Conservation (phyloP, 768 basidiomycete genomes). For the Xanthoconium purpureum region DNA sequence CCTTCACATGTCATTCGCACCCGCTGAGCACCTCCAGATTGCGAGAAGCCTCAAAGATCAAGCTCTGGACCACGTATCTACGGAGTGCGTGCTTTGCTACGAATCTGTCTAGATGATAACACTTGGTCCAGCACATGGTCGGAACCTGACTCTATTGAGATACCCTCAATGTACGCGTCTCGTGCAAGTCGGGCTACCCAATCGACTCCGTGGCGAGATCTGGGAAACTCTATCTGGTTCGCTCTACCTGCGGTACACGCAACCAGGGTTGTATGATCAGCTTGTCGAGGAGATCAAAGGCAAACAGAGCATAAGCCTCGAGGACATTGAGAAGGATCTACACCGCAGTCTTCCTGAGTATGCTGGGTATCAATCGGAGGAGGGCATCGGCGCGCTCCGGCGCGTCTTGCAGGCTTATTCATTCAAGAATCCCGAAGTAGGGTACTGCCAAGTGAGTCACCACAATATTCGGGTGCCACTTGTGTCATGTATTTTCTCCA, state of each 20-base stretch:
- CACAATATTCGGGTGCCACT: not conserved
- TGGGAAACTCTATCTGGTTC: conserved; percentile 98
- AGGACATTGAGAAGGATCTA: conserved; percentile 98
- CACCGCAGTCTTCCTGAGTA: conserved; percentile 96
- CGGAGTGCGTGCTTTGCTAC: conserved; percentile 45
- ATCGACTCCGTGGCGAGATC: conserved; percentile 91
- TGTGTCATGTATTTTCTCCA: conserved; percentile 26
- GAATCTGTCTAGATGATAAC: conserved; percentile 10
- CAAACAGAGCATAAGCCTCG: conserved; percentile 81
- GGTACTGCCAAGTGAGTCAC: conserved; percentile 81
- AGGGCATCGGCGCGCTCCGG: conserved; percentile 80
- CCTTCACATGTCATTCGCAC: not conserved
- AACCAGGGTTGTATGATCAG: conserved; percentile 77
- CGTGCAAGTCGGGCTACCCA: conserved; percentile 94
- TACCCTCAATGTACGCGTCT: conserved; percentile 98
- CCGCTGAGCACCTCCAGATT: conserved; percentile 46
- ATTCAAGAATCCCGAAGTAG: conserved; percentile 88
- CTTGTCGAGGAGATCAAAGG: conserved; percentile 77
- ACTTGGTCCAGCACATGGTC: conserved; percentile 68
- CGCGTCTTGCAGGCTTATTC: conserved; percentile 94
- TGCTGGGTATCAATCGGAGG: conserved; percentile 88
- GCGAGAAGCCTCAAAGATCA: conserved; percentile 90
- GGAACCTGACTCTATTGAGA: conserved; percentile 90
- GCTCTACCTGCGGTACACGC: conserved; percentile 81
- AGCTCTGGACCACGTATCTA: conserved; percentile 91